Conservation (phyloP, 2,329 filamentous ascomycete genomes). For the Trichoderma sp. region DNA sequence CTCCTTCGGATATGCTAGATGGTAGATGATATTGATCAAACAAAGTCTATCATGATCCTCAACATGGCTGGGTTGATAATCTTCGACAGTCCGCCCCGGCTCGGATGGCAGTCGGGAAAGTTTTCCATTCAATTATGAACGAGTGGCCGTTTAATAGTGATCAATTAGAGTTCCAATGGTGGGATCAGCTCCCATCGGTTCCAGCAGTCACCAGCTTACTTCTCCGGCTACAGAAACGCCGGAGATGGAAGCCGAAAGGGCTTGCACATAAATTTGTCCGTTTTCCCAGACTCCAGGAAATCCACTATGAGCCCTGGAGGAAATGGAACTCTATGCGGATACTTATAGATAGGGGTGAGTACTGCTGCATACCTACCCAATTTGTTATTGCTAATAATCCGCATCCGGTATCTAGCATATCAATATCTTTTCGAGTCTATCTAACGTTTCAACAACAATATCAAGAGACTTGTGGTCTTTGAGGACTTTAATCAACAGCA, state of each 20-base stretch:
- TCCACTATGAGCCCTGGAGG: conserved; percentile 38
- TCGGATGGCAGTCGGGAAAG: not conserved
- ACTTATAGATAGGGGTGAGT: not conserved
- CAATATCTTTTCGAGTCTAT: conserved; percentile 3
- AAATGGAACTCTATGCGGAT: conserved; percentile 23
- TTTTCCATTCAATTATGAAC: conserved; percentile 28
- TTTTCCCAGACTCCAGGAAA: conserved; percentile 33
- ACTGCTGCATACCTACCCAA: not conserved
- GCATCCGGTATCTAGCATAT: not conserved
- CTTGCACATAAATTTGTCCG: conserved; percentile 31
- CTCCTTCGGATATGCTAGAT: not conserved
- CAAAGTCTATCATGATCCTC: conserved; percentile 1
- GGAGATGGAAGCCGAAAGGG: conserved; percentile 28
- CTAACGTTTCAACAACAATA: not conserved
- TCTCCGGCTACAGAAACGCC: conserved; percentile 35
- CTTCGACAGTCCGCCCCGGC: conserved; percentile 16
- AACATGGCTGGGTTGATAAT: conserved; percentile 9
- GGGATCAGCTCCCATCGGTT: conserved; percentile 25
- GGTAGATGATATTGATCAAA: not conserved
- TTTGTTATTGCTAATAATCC: not conserved
- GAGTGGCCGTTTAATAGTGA: conserved; percentile 19
- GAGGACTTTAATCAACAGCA: conserved; percentile 14
- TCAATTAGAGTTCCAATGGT: not conserved
- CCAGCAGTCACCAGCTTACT: conserved; percentile 32
- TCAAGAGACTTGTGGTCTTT: conserved; percentile 11